Base-by-base conservation (phyloP, 1,284 basidiomycete genomes). In the Apiotrichum brassicae region DNA sequence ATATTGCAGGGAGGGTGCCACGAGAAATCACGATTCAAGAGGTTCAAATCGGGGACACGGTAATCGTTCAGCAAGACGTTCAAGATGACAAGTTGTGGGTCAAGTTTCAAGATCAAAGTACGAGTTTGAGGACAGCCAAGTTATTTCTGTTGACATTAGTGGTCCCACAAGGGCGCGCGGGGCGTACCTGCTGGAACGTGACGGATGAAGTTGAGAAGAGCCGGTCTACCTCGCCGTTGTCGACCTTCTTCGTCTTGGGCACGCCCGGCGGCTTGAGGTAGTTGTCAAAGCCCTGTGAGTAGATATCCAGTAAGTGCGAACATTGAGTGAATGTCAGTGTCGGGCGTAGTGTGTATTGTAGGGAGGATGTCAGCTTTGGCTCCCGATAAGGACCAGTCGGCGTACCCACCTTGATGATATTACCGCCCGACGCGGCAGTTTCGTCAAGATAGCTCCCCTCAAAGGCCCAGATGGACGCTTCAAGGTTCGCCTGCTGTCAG, bases 381-480 rank as follows among this genome's bases (percentile, higher is more conserved):
- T 18, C 6, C 19, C 11, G 28, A 14, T 14, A 30, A 30, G 18
- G 18, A 7, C n/a, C 16, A 23, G 12, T 8, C 9, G 14, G 28
- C 28, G 28, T 14, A 43, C 65, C 28, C 43, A 72, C 73, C 62
- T 74, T 75, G 57, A 75, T 72, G 45, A 75, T 74, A 56, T 75
- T 75, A 1, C 73, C 73, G 0, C 72, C 72, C 7, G 66, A 66
- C 3, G 63, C 61, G 2, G 66, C 66, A 8, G 70, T 71, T 47
- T 74, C 72, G 49, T 70, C 68, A 12, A 78, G 66, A 51, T 78
- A 78, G 43, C 73, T 75, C 6, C 75, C 74, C 52, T 78, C 76
- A 51, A 76, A 77, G 2, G 69, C 68, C 54, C 74, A 75, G 48
- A 78, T 76, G 9, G 72, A 71, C 9, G 72, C 59, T 51, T 77